Evolutionary conservation across 2,329 filamentous ascomycete genomes (phyloP).

Genomic region (Exophiala xenobiotica): DNA sequence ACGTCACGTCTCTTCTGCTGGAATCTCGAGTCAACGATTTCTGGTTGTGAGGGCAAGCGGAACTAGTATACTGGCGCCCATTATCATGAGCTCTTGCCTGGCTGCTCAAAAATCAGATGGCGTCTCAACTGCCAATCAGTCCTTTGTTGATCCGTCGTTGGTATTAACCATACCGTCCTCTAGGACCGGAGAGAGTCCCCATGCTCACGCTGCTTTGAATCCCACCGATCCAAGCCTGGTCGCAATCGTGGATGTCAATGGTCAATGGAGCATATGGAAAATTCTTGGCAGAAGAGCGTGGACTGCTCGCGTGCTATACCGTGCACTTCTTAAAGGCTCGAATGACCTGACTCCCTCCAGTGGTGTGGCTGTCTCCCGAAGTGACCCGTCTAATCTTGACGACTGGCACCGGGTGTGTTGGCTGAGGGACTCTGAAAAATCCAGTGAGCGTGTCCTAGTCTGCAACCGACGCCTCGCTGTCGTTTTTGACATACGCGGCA

Average conservation of each 20-base stretch:
- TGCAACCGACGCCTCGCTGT: constrained; percentile 49
- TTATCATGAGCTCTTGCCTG: constrained; percentile 17
- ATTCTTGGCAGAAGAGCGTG: constrained; percentile 37
- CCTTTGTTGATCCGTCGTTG: constrained; percentile 46
- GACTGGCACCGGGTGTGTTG: constrained; percentile 47
- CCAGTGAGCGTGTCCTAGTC: constrained; percentile 47
- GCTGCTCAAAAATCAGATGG: constrained; percentile 12
- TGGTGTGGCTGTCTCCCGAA: constrained; percentile 15
- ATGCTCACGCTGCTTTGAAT: constrained; percentile 60
- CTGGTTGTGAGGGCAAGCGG: constrained; percentile 19
- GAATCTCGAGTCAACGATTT: constrained; percentile 3
- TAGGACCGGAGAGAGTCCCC: constrained; percentile 47
- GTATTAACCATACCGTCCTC: constrained; percentile 45
- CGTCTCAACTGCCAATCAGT: not conserved
- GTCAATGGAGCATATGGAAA: constrained; percentile 55
- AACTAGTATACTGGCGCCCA: constrained; percentile 24
- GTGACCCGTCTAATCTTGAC: constrained; percentile 36
- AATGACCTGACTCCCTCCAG: constrained; percentile 24
- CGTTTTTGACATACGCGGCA: constrained; percentile 37
- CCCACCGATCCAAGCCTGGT: constrained; percentile 59
- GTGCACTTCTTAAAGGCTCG: constrained; percentile 14
- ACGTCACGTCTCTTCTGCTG: constrained; percentile 6
- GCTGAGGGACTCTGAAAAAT: constrained; percentile 33
- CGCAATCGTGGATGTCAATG: constrained; percentile 54
- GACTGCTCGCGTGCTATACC: constrained; percentile 36